Conservation (phyloP, 2,329 filamentous ascomycete species). For the Orbilia brochopaga region DNA sequence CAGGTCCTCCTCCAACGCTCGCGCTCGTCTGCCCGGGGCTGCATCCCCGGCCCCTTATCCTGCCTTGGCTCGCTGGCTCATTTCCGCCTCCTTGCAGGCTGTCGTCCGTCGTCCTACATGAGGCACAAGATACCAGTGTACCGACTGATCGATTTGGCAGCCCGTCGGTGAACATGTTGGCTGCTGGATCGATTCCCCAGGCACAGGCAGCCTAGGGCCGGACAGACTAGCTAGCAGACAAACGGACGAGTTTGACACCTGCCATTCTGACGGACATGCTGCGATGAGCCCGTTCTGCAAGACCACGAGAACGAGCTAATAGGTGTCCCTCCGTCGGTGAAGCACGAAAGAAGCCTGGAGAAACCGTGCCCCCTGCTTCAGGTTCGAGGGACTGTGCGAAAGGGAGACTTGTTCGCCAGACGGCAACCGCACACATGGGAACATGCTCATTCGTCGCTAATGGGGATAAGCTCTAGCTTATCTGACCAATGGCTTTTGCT, state of each 20-base stretch:
- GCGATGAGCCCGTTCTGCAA: not conserved
- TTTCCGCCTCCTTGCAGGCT: conserved; percentile 8
- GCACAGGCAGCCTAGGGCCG: too few relatives aligned
- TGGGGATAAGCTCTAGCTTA: conserved; percentile 50
- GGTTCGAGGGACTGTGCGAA: not conserved
- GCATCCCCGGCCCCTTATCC: conserved; percentile 6
- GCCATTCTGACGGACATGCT: not conserved
- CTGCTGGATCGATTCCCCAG: not conserved
- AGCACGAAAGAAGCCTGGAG: too few relatives aligned
- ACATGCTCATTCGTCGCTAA: conserved; percentile 37
- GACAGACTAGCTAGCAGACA: too few relatives aligned
- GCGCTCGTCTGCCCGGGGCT: not conserved
- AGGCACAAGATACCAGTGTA: not conserved
- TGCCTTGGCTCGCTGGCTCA: conserved; percentile 5
- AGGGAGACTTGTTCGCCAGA: not conserved
- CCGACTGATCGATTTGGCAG: conserved; percentile 1
- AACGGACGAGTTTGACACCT: not conserved
- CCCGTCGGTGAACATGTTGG: not conserved
- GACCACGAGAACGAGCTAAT: not conserved
- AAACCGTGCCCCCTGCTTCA: not conserved
- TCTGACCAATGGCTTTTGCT: conserved; percentile 45
- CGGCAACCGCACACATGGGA: conserved; percentile 7
- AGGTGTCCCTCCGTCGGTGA: not conserved
- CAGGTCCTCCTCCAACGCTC: conserved; percentile 4
- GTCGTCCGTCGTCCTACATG: not conserved